A percentile compares a stretch with the other conserved stretches of the same genome.
These are phyloP conservation scores for Aspergillus pseudoterreus DNA, from an alignment of 2,329 filamentous ascomycete species.

Conservation along the genomic window DNA sequence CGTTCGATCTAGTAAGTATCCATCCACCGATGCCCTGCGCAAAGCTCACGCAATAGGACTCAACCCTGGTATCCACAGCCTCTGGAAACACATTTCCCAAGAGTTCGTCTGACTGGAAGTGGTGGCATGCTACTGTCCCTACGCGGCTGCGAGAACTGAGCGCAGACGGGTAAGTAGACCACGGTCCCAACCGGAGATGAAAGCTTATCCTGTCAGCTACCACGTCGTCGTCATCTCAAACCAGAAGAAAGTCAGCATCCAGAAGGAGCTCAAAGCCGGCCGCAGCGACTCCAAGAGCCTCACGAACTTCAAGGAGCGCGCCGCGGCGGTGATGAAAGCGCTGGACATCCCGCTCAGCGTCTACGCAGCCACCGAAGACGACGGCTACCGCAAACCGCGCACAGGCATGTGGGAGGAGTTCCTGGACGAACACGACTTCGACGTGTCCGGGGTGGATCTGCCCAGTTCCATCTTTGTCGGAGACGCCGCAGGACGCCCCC, in stretches of 20 bases:
- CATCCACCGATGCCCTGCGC: background rate
- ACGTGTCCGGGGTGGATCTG: conserved; percentile 61
- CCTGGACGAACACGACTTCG: conserved; percentile 58
- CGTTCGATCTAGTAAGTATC: conserved; percentile 43
- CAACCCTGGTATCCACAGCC: conserved; percentile 74
- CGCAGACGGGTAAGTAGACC: conserved; percentile 58
- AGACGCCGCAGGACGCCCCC: conserved; percentile 64
- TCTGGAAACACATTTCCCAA: conserved; percentile 77
- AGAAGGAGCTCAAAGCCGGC: conserved; percentile 66
- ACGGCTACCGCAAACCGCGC: conserved; percentile 82
- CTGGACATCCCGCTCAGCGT: conserved; percentile 69
- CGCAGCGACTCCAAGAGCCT: conserved; percentile 67
- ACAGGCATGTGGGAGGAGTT: conserved; percentile 81
- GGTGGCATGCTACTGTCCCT: conserved; percentile 78
- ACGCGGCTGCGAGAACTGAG: conserved; percentile 63
- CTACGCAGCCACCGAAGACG: conserved; percentile 81
- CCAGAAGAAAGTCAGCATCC: conserved; percentile 76
- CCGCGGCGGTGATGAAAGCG: conserved; percentile 63
- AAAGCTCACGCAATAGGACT: conserved; percentile 57
- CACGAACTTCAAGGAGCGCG: conserved; percentile 78
- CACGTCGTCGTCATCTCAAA: conserved; percentile 80
- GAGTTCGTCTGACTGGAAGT: conserved; percentile 80
- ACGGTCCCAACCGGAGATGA: background rate
- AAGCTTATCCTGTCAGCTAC: conserved; percentile 51
- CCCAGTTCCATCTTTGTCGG: conserved; percentile 78